Conservation (phyloP, 1,284 basidiomycete genomes). For the Wolfiporia cocos region DNA sequence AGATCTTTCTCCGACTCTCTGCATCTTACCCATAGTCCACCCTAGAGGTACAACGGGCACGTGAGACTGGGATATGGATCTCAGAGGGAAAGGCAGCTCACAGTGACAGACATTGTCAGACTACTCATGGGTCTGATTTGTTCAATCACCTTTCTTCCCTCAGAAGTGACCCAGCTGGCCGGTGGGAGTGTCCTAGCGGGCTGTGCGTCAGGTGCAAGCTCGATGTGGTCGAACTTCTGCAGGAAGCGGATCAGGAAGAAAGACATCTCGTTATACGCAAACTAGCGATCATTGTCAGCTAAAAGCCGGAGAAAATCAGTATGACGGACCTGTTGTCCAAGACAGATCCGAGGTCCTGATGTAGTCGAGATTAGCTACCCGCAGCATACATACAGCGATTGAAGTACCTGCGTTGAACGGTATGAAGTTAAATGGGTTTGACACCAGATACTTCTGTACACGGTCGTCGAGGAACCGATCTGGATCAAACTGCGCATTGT, state of each 20-base stretch:
- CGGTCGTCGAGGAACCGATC: constrained; percentile 34
- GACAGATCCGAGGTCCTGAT: constrained; percentile 39
- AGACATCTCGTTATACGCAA: constrained; percentile 38
- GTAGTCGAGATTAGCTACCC: too few relatives aligned
- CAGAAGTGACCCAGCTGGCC: constrained; percentile 10
- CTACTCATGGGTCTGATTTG: constrained; percentile 16
- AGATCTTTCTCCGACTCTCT: too few relatives aligned
- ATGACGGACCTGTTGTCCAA: constrained; percentile 34
- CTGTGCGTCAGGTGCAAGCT: constrained; percentile 25
- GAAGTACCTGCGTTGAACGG: constrained; percentile 45
- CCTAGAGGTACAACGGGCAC: too few relatives aligned
- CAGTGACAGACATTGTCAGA: constrained; percentile 27
- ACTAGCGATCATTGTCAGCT: constrained; percentile 16
- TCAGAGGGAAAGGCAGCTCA: too few relatives aligned
- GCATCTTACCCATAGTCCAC: too few relatives aligned
- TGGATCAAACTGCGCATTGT: constrained; percentile 38
- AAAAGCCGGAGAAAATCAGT: background rate
- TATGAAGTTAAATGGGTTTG: constrained; percentile 39
- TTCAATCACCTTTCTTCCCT: constrained; percentile 15
- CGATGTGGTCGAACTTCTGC: constrained; percentile 42
- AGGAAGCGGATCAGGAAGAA: constrained; percentile 36
- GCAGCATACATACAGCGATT: too few relatives aligned
- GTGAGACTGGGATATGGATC: too few relatives aligned
- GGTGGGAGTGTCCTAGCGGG: constrained; percentile 17
- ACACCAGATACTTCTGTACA: constrained; percentile 26